Evolutionary conservation across 306 rosid species (phyloP), one percentile per base, ranked within the genome.

Genomic region (Quillaja saponaria): DNA sequence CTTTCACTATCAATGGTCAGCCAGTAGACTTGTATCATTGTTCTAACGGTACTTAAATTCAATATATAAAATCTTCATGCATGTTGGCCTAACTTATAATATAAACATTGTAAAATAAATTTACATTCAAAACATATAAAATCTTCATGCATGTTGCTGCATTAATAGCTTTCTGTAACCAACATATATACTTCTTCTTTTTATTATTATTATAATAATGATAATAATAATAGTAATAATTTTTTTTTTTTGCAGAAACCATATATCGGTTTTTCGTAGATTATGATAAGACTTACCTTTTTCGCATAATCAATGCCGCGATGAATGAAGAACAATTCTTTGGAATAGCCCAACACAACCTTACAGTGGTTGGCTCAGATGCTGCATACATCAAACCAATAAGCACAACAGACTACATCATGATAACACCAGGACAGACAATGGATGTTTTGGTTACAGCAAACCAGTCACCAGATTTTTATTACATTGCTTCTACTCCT

Each of bases 371-470:
- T 1, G 65, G 48, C 11, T 70, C 20, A 15, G 85, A 76, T 34
- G 85, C 67, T 0, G 34, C 72, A 35, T 81, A 81, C 73, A 50
- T 66, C 13, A 77, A 73, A 53, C 80, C 85, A 1, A 14, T 77
- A 2, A 73, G 19, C 11, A n/a, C n/a, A n/a, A 57, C 75, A 7
- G 4, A 13, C 5, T 81, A 69, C 72, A 66, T 81, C 18, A 47
- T 73, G 69, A 81, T 77, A 45, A 28, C 70, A 10, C 85, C 85
- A 7, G 85, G 85, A 18, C 80, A 81, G 61, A 76, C 85, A 10
- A 73, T 81, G 82, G 85, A 81, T 11, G 44, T 77, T 10, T 74
- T 81, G 60, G 21, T 81, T 38, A 61, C 59, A 35, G 74, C 82
- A 64, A 66, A 69, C 38, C 75, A 68, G 10, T 6, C 51, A n/a